These are phyloP conservation scores for Blastobotrys ciferrii DNA, from an alignment of 1,139 yeast genomes.

Conservation along the genomic window DNA sequence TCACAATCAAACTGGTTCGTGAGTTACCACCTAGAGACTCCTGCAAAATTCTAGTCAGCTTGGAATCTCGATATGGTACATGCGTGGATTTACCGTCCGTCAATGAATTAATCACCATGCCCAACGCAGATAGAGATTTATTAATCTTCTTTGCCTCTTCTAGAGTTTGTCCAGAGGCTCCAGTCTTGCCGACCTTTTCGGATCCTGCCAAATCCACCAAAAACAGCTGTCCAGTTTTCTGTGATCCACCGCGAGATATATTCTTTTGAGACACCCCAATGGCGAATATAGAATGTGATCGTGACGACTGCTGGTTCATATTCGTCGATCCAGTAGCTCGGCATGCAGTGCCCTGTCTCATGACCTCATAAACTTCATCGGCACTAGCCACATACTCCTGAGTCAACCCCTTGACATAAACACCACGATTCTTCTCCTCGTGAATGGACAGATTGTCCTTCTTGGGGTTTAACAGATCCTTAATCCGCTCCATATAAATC, in stretches of 20 bases:
- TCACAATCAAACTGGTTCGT: slow-evolving; percentile 72
- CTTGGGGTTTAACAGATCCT: slow-evolving; percentile 53
- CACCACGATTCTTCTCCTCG: slow-evolving; percentile 64
- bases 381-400: slow-evolving; percentile 59
- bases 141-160: slow-evolving; percentile 87
- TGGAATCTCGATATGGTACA: slow-evolving; percentile 80
- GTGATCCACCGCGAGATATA: slow-evolving; percentile 48
- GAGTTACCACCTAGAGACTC: slow-evolving; percentile 89
- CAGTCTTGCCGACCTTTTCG: slow-evolving; percentile 81
- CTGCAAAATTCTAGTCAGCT: slow-evolving; percentile 76
- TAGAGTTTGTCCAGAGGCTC: slow-evolving; percentile 69
- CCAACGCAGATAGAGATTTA: slow-evolving; percentile 71
- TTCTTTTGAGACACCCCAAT: slow-evolving; percentile 62
- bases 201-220: slow-evolving; percentile 88
- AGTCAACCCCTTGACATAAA: slow-evolving; percentile 66
- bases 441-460: slow-evolving; percentile 52
- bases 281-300: slow-evolving; percentile 81
- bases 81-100: slow-evolving; percentile 68
- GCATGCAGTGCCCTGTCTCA: slow-evolving; percentile 54
- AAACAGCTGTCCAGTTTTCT: slow-evolving; percentile 66
- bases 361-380: slow-evolving; percentile 56
- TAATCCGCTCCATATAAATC: slow-evolving; percentile 73
- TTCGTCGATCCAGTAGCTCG: slow-evolving; percentile 63
- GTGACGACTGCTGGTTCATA: slow-evolving; percentile 73
- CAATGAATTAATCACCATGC: slow-evolving; percentile 76